Percentiles rank a stretch among this genome's conserved stretches.
Evolutionary conservation across 2,329 filamentous ascomycete genomes (phyloP).

Genomic region (Colletotrichum godetiae): DNA sequence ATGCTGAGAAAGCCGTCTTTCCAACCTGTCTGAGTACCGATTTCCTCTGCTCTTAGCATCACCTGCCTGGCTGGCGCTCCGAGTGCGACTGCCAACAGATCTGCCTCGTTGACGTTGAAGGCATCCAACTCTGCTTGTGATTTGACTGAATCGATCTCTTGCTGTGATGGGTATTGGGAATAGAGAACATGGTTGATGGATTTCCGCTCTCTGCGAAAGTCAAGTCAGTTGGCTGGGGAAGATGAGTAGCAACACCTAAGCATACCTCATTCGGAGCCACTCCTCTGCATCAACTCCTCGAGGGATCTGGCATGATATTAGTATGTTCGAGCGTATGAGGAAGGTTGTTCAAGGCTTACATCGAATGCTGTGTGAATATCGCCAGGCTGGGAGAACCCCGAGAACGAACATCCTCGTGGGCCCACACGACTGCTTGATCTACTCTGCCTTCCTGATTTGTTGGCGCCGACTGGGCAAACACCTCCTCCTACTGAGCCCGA

Average conservation of each 20-base stretch:
- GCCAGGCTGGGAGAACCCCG: slow-evolving; percentile 43
- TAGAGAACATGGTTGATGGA: slow-evolving; percentile 61
- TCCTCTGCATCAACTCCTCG: slow-evolving; percentile 56
- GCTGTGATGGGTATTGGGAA: slow-evolving; percentile 52
- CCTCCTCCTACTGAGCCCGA: slow-evolving; percentile 41
- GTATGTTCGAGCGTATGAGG: background rate
- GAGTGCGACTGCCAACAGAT: slow-evolving; percentile 62
- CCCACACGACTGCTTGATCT: slow-evolving; percentile 37
- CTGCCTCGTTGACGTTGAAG: slow-evolving; percentile 59
- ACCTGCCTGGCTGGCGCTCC: slow-evolving; percentile 66
- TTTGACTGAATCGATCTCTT: slow-evolving; percentile 53
- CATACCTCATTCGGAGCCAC: slow-evolving; percentile 56
- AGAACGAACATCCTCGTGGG: slow-evolving; percentile 47
- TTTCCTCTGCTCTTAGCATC: slow-evolving; percentile 62
- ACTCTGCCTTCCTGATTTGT: slow-evolving; percentile 22
- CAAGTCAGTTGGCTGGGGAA: slow-evolving; percentile 6
- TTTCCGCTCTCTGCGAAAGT: slow-evolving; percentile 52
- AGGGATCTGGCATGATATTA: slow-evolving; percentile 50
- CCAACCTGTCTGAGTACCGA: slow-evolving; percentile 62
- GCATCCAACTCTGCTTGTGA: slow-evolving; percentile 53
- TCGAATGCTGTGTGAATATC: slow-evolving; percentile 48
- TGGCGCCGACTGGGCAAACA: slow-evolving; percentile 40
- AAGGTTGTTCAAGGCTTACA: slow-evolving; percentile 40
- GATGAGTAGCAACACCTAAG: background rate
- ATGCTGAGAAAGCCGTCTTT: slow-evolving; percentile 62